Percentiles rank a stretch among this genome's conserved stretches.
Evolutionary conservation across 176 grass and related monocot genomes (phyloP).

Genomic region (Lolium perenne): DNA sequence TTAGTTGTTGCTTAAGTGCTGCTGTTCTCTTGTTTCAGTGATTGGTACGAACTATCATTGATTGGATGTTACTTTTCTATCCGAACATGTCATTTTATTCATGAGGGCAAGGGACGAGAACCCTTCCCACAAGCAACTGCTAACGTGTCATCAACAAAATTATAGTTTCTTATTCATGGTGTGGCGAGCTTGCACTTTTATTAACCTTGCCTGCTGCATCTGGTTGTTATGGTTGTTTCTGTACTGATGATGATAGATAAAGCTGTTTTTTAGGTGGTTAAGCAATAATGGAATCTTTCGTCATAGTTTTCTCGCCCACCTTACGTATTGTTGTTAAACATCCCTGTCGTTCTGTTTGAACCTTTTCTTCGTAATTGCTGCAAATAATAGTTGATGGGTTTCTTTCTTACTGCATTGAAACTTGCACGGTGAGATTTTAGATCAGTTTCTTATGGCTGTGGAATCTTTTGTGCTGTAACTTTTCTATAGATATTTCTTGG

Average conservation of each 20-base stretch:
- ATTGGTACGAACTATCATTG: background rate
- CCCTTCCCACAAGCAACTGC: background rate
- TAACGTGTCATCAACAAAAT: background rate
- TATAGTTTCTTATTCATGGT: background rate
- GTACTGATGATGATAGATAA: background rate
- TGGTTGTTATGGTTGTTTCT: background rate
- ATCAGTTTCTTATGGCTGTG: background rate
- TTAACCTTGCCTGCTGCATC: background rate
- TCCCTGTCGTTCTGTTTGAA: background rate
- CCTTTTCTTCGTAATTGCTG: background rate
- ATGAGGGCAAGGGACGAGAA: background rate
- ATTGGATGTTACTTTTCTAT: background rate
- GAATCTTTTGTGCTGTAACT: background rate
- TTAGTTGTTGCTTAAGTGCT: background rate
- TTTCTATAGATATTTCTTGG: background rate
- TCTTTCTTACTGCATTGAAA: background rate
- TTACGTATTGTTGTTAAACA: background rate
- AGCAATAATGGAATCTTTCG: background rate
- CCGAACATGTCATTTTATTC: background rate
- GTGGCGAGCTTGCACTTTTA: background rate
- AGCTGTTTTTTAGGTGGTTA: background rate
- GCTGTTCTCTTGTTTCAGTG: background rate
- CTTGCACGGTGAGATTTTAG: background rate
- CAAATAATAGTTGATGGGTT: background rate
- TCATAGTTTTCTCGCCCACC: background rate